Evolutionary conservation across 2,329 filamentous ascomycete genomes (phyloP).

Genomic region (Microdochium bolleyi): DNA sequence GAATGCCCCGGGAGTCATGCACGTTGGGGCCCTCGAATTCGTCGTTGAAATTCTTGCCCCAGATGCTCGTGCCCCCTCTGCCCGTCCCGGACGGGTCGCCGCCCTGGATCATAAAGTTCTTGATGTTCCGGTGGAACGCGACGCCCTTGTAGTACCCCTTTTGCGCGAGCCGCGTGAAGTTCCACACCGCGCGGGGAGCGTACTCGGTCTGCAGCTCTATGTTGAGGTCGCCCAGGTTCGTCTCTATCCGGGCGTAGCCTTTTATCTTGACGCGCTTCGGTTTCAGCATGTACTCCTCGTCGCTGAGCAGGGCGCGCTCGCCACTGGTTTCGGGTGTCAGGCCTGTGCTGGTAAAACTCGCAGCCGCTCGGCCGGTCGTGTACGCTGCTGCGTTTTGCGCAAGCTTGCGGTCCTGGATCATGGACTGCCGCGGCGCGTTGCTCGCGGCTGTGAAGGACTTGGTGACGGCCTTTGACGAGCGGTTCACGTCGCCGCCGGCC

Average conservation of each 20-base stretch:
- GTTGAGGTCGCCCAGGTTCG: slow-evolving; percentile 76
- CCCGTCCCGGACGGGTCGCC: slow-evolving; percentile 92
- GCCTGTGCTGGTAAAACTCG: slow-evolving; percentile 91
- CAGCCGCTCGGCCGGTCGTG: slow-evolving; percentile 84
- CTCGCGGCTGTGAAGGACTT: slow-evolving; percentile 21
- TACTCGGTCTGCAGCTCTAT: slow-evolving; percentile 86
- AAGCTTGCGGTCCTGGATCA: slow-evolving; percentile 48
- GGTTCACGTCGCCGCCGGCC: slow-evolving; percentile 50
- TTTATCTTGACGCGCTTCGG: slow-evolving; percentile 82
- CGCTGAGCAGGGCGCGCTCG: slow-evolving; percentile 76
- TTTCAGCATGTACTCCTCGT: slow-evolving; percentile 95
- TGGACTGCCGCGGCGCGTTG: slow-evolving; percentile 25
- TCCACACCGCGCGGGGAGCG: slow-evolving; percentile 92
- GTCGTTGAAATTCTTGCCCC: slow-evolving; percentile 91
- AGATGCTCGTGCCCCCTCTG: slow-evolving; percentile 80
- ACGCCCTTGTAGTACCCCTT: slow-evolving; percentile 85
- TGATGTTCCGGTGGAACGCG: slow-evolving; percentile 86
- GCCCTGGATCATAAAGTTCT: slow-evolving; percentile 96
- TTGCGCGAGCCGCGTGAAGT: slow-evolving; percentile 82
- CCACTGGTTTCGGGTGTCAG: slow-evolving; percentile 85
- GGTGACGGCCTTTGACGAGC: slow-evolving; percentile 33
- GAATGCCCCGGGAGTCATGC: slow-evolving; percentile 72
- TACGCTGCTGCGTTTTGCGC: slow-evolving; percentile 84
- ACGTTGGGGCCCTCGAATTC: slow-evolving; percentile 84
- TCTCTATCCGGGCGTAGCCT: slow-evolving; percentile 85